A percentile compares a stretch with the other conserved stretches of the same genome.
Conservation (phyloP, 768 basidiomycete genomes). For the Psilocybe azurescens region DNA sequence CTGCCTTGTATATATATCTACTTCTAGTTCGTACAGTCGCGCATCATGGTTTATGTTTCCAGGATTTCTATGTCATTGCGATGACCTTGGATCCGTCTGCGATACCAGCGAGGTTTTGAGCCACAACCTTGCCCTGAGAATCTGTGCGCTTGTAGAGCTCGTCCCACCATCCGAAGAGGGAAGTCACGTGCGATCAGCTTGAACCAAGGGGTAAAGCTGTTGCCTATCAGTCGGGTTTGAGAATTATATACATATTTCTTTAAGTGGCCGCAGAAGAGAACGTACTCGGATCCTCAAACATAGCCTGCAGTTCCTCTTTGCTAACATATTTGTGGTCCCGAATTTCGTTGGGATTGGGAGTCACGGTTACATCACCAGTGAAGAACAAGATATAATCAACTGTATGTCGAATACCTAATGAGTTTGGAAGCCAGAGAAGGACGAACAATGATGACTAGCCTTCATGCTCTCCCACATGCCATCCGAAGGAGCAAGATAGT, state of each 20-base stretch:
- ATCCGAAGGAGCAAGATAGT: slow-evolving; percentile 93
- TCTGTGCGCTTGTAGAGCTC: slow-evolving; percentile 72
- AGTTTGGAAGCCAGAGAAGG: background rate
- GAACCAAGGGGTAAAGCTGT: slow-evolving; percentile 99
- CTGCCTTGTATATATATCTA: slow-evolving; percentile 4
- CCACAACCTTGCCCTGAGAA: slow-evolving; percentile 60
- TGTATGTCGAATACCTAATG: slow-evolving; percentile 34
- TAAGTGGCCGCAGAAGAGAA: background rate
- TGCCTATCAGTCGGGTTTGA: slow-evolving; percentile 50
- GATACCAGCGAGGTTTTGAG: slow-evolving; percentile 65
- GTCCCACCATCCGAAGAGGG: slow-evolving; percentile 99
- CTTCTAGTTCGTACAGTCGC: slow-evolving; percentile 2
- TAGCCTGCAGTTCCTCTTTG: slow-evolving; percentile 85
- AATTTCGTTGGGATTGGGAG: slow-evolving; percentile 89
- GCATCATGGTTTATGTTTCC: background rate
- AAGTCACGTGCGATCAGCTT: slow-evolving; percentile 97
- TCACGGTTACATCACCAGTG: slow-evolving; percentile 85
- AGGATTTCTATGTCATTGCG: slow-evolving; percentile 36
- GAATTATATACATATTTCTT: background rate
- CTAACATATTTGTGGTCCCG: slow-evolving; percentile 89
- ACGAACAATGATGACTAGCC: slow-evolving; percentile 48
- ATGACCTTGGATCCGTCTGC: slow-evolving; percentile 79
- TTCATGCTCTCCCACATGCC: slow-evolving; percentile 98
- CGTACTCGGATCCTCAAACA: slow-evolving; percentile 86
- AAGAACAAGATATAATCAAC: slow-evolving; percentile 98